Base-by-base conservation (phyloP, 2,329 filamentous ascomycete species). In the Karstenula rhodostoma region DNA sequence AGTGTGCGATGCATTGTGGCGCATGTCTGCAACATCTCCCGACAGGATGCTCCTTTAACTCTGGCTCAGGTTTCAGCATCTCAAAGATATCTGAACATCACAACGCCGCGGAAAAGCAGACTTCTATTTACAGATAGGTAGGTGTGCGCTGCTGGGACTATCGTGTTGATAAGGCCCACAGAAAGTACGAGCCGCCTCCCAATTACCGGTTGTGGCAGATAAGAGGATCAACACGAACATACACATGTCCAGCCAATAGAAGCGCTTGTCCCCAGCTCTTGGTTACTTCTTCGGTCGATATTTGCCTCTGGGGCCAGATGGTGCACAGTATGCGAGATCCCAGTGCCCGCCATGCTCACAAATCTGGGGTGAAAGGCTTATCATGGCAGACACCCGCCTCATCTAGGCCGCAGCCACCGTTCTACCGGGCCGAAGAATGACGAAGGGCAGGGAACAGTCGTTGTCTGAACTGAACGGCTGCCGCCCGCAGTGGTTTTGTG, bases 101-200 rank as follows among this genome's bases (percentile, higher is more conserved):
- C 46, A 15, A 59, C 19, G 46, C 67, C 67, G 65, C 65, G 65
- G 65, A 69, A 59, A 66, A 65, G 52, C 42, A n/a, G 35, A 25
- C 13, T n/a, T 40, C 12, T 40, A 50, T 44, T 40, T 42, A 32
- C 61, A 59, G 55, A 59, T 65, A 59, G 56, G 51, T n/a, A 29
- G 25, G 37, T 37, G 8, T 27, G 50, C 13, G 47, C 47, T 52
- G 40, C 44, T 60, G 33, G 47, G 49, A 49, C 44, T 22, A 32
- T 23, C 22, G 19, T 55, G 47, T 63, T 65, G 67, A 66, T 54
- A 69, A 67, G 61, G 54, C 62, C 63, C 54, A 65, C 60, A 61
- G 53, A 57, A 63, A 48, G 1, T 43, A 29, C 15, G 35, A 44
- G 55, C 33, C 35, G 46, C 53, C 17, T 48, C 57, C 54, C 33